These are phyloP conservation scores for Russula earlei DNA, from an alignment of 768 basidiomycete species.

Conservation along the genomic window DNA sequence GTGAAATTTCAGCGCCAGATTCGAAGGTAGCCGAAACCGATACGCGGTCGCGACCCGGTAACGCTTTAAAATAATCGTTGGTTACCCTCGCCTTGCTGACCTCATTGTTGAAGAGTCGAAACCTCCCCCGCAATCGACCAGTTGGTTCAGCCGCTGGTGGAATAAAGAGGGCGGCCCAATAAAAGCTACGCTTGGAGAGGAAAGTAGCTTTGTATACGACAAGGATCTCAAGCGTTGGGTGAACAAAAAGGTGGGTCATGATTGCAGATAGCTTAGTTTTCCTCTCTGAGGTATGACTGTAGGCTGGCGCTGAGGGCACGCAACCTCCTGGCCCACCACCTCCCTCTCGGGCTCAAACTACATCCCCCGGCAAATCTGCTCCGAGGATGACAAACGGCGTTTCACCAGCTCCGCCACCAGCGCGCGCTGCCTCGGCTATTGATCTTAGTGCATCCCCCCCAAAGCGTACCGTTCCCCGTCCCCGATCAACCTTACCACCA, in stretches of 20 bases:
- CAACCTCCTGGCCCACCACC: constrained; percentile 55
- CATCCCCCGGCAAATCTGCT: constrained; percentile 59
- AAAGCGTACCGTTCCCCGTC: constrained; percentile 42
- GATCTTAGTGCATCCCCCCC: constrained; percentile 48
- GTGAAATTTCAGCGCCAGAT: constrained; percentile 21
- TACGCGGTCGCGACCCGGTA: constrained; percentile 28
- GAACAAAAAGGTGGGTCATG: constrained; percentile 67
- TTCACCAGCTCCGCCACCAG: constrained; percentile 33
- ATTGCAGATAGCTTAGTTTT: not conserved
- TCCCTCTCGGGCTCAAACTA: constrained; percentile 77
- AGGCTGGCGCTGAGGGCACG: constrained; percentile 49
- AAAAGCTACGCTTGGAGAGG: constrained; percentile 88
- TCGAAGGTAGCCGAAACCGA: constrained; percentile 12
- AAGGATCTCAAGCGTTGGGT: constrained; percentile 95
- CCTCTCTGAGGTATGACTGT: not conserved
- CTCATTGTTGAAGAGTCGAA: not conserved
- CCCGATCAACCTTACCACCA: constrained; percentile 59
- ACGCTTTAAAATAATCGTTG: not conserved
- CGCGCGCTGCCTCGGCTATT: constrained; percentile 55
- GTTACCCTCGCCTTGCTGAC: not conserved
- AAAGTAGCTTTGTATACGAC: constrained; percentile 87
- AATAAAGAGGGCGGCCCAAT: constrained; percentile 69
- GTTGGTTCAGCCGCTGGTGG: constrained; percentile 83
- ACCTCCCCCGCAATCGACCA: constrained; percentile 31
- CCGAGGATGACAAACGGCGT: constrained; percentile 30